These are phyloP conservation scores for Coffea canephora DNA, from an alignment of 257 asterid species.

Conservation along the genomic window DNA sequence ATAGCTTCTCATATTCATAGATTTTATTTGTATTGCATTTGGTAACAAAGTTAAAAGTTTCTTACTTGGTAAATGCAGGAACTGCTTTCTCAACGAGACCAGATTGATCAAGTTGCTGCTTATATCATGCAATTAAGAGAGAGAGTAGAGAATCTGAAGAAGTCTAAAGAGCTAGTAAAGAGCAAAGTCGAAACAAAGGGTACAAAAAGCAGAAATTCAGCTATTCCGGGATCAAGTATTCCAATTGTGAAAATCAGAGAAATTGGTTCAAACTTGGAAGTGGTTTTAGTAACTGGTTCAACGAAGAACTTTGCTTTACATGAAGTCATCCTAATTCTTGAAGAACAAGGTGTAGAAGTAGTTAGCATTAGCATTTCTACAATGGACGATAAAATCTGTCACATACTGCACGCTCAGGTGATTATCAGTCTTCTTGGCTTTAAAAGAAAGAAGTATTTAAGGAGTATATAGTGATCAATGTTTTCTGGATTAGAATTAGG, in stretches of 20 bases:
- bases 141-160: constrained; percentile 28
- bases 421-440: background rate
- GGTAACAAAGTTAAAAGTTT: background rate
- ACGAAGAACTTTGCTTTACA: constrained; percentile 22
- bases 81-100: constrained; percentile 35
- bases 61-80: constrained; percentile 20
- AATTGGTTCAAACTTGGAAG: constrained; percentile 15
- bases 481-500: background rate
- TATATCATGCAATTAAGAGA: constrained; percentile 34
- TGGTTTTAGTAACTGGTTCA: constrained; percentile 15
- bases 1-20: background rate
- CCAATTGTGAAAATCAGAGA: constrained; percentile 33
- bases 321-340: constrained; percentile 28
- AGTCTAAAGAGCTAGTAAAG: constrained; percentile 20
- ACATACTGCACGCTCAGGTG: constrained; percentile 45
- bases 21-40: background rate
- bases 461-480: no score
- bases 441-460: background rate
- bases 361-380: constrained; percentile 19
- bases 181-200: background rate
- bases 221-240: background rate
- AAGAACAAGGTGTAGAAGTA: constrained; percentile 47
- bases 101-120: constrained; percentile 29
- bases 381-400: constrained; percentile 12
- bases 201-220: background rate